A percentile compares a stretch with the other conserved stretches of the same genome.
These are phyloP conservation scores for Trichoderma oligosporum DNA, from an alignment of 2,329 filamentous ascomycete species.

Conservation along the genomic window DNA sequence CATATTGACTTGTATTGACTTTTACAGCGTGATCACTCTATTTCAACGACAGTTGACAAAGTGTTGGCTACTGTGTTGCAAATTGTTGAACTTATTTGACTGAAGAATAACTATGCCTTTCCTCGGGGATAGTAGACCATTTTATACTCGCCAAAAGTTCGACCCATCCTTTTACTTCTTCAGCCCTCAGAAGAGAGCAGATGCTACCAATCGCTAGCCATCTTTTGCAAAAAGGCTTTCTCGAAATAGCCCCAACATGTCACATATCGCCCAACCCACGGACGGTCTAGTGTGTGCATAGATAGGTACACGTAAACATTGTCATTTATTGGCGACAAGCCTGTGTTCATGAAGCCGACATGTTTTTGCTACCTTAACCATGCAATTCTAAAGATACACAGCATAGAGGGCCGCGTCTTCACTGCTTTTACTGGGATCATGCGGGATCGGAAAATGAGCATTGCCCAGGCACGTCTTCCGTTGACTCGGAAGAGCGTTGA, in stretches of 20 bases:
- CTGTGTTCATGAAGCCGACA: neutral
- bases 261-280: neutral
- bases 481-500: neutral
- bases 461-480: neutral
- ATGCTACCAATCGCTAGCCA: neutral
- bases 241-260: neutral
- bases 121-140: neutral
- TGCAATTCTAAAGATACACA: neutral
- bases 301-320: neutral
- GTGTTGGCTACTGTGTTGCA: neutral
- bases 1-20: neutral
- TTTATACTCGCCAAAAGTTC: conserved; percentile 13
- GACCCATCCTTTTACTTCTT: neutral
- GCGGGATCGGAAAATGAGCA: conserved; percentile 1
- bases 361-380: neutral
- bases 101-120: neutral
- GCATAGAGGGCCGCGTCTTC: neutral
- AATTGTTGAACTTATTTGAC: neutral
- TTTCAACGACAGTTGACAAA: neutral
- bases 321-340: neutral
- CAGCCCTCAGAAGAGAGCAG: neutral
- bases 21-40: neutral
- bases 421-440: conserved; percentile 4
- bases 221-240: neutral
- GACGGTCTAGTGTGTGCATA: neutral